Base-by-base conservation (phyloP, 2,329 filamentous ascomycete species). In the Ophiobolus disseminans region DNA sequence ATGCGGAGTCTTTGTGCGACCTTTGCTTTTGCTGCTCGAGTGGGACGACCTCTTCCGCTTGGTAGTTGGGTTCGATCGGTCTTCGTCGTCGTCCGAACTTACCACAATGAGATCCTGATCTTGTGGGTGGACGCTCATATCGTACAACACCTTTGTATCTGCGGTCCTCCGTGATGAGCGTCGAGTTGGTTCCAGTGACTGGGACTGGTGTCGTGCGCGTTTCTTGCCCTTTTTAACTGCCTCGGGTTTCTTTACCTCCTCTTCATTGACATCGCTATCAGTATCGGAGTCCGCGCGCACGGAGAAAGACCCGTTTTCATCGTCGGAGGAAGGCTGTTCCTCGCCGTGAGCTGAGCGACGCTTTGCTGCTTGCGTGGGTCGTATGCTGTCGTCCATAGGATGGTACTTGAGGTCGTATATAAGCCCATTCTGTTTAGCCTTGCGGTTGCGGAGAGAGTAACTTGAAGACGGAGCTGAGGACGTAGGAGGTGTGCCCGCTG, bases 341-440 rank as follows among this genome's bases (percentile, higher is more conserved):
- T 58, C 53, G 10, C 56, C 60, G 28, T 72, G 58, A n/a, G 57
- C 44, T 7, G 50, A 54, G 14, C 61, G 63, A 30, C 60, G 56
- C 34, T 65, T 68, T 0, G 65, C 62, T 25, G 69, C 68, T 21
- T 62, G 60, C 8, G 54, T 52, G 4, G 69, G 68, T 8, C 57
- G 57, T 6, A 67, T 50, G 35, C 46, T 41, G 7, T 71, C 67
- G 31, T 72, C 69, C 58, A 72, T 62, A 2, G 68, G 69, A 44
- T 72, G 69, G 28, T 69, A 72, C 43, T 60, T 66, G 17, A 66
- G 50, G 28, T 71, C 63, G 45, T 71, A 71, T 5, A 53, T 37
- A 4, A 70, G 60, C 25, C 60, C 58, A 20, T 47, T 58, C 14
- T 45, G 46, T 4, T 42, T 58, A 8, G 28, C 28, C 10, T 52